Evolutionary conservation across 1,284 basidiomycete species (phyloP).

Genomic region (Ceratobasidium sp.): DNA sequence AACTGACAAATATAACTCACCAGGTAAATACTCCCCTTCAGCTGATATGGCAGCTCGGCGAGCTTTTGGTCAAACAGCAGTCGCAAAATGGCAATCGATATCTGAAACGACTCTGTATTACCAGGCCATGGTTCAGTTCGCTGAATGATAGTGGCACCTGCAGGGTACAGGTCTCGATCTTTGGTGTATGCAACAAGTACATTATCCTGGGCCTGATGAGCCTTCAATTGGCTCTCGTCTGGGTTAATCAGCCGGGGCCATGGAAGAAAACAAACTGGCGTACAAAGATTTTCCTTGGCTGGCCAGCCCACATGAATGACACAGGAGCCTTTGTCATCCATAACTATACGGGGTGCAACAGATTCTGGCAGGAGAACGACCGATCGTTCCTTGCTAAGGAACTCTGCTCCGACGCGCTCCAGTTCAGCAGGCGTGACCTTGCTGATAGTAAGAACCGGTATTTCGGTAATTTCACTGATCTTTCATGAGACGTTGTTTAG

Average conservation of each 20-base stretch:
- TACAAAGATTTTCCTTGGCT: neutral
- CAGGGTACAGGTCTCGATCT: neutral
- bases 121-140: neutral
- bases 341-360: neutral
- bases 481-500: neutral
- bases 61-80: neutral
- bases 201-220: neutral
- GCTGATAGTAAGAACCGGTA: neutral
- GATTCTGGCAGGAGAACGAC: neutral
- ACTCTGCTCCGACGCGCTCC: neutral
- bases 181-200: neutral
- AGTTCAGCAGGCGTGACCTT: neutral
- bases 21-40: constrained; percentile 5
- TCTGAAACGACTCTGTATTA: neutral
- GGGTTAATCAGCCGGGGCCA: neutral
- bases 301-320: constrained; percentile 26
- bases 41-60: neutral
- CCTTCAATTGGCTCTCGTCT: neutral
- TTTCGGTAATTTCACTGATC: neutral
- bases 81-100: neutral
- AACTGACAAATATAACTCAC: neutral
- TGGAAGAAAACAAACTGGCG: neutral
- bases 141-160: neutral
- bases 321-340: neutral
- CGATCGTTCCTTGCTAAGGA: neutral